phyloP scores from a whole-genome alignment of 2,329 filamentous ascomycete genomes.

The Botrytis medusae region DNA sequence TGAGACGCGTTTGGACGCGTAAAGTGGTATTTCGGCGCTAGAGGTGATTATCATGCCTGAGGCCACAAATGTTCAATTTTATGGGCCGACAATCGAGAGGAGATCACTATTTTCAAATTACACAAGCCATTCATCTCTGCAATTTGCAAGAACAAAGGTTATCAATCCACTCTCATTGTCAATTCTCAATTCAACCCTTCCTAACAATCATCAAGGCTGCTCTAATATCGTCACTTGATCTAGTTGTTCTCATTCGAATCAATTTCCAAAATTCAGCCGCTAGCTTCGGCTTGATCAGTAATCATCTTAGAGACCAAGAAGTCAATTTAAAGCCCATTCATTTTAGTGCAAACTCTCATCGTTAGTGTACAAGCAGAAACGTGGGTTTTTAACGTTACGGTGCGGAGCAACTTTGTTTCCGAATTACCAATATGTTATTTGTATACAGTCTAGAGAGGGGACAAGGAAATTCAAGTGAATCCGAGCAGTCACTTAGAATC shows the following conservation, averaged over 20 bases:
- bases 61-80: neutral
- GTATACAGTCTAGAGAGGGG: neutral
- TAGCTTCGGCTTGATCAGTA: neutral
- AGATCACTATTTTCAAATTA: neutral
- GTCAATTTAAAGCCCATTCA: neutral
- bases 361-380: neutral
- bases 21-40: slow-evolving; percentile 6
- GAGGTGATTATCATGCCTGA: neutral
- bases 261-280: neutral
- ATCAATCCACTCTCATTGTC: neutral
- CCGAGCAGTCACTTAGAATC: neutral
- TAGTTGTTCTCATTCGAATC: neutral
- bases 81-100: neutral
- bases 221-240: neutral
- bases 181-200: neutral
- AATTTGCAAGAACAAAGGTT: neutral
- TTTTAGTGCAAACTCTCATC: neutral
- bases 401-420: neutral
- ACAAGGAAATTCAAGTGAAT: neutral
- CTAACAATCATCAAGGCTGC: neutral
- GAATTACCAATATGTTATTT: neutral
- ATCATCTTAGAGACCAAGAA: neutral
- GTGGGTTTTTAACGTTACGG: neutral
- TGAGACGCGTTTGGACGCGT: slow-evolving; percentile 19
- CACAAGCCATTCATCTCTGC: neutral